A percentile compares a stretch with the other conserved stretches of the same genome.
Evolutionary conservation across 2,329 filamentous ascomycete species (phyloP).

Genomic region (Colletotrichum sp.): DNA sequence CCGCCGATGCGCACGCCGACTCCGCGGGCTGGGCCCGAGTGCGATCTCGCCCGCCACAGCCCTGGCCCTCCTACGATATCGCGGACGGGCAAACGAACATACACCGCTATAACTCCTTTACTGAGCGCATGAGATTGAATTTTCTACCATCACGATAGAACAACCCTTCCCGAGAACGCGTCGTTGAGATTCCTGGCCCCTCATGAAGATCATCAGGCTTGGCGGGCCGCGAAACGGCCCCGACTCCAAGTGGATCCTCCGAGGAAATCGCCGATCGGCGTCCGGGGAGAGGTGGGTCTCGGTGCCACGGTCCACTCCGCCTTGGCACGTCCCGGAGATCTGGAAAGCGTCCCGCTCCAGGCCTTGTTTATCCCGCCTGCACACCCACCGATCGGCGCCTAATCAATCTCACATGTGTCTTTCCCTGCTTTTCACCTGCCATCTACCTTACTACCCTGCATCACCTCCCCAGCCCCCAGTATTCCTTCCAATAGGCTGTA

Average conservation of each 20-base stretch:
- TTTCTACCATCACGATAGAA: accelerated
- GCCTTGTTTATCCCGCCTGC: neutral
- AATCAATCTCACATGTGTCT: neutral
- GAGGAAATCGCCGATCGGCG: neutral
- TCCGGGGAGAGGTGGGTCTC: neutral
- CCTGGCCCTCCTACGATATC: accelerated
- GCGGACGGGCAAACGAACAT: neutral
- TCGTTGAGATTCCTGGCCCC: neutral
- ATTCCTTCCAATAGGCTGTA: neutral
- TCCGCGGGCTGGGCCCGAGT: neutral
- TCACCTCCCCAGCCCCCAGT: neutral
- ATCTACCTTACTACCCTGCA: neutral
- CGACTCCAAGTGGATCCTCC: neutral
- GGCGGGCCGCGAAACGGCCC: neutral
- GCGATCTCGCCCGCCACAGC: neutral
- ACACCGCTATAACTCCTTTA: accelerated
- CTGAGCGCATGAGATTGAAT: accelerated
- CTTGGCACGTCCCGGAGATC: neutral
- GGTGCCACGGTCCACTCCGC: neutral
- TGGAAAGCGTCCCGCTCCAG: neutral
- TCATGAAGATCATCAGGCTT: neutral
- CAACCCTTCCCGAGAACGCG: neutral
- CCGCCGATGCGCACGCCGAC: neutral
- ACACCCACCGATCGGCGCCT: neutral
- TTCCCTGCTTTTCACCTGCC: neutral